Evolutionary conservation across 768 basidiomycete species (phyloP).

Genomic region (Scleroderma citrinum): DNA sequence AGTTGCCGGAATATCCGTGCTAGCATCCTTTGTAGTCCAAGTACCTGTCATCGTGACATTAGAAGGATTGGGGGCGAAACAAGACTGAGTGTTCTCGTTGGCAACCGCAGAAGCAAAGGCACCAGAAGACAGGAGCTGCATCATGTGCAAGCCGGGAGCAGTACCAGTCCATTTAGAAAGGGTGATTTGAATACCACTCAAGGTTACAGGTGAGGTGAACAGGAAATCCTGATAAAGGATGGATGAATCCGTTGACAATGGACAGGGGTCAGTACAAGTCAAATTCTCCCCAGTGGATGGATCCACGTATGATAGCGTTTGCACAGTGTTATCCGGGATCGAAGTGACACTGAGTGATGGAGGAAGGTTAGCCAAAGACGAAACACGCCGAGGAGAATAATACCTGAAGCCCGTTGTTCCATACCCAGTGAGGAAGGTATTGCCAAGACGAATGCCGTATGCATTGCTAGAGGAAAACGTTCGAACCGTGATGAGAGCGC

Average conservation of each 20-base stretch:
- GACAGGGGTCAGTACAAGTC: slow-evolving; percentile 76
- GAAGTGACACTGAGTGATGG: slow-evolving; percentile 59
- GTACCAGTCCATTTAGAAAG: slow-evolving; percentile 70
- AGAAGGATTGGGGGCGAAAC: slow-evolving; percentile 74
- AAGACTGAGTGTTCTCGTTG: slow-evolving; percentile 57
- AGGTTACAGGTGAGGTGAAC: slow-evolving; percentile 53
- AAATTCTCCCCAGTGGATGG: slow-evolving; percentile 65
- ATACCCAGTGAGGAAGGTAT: slow-evolving; percentile 76
- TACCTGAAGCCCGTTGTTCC: slow-evolving; percentile 90
- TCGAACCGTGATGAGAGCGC: slow-evolving; percentile 70
- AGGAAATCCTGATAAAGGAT: slow-evolving; percentile 92
- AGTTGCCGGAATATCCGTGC: slow-evolving; percentile 78
- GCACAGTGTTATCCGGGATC: slow-evolving; percentile 83
- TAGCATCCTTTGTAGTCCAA: slow-evolving; percentile 61
- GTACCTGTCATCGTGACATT: slow-evolving; percentile 58
- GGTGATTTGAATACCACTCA: slow-evolving; percentile 88
- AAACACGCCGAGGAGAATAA: slow-evolving; percentile 2
- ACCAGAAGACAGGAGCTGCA: slow-evolving; percentile 91
- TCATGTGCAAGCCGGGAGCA: slow-evolving; percentile 77
- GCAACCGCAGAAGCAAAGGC: slow-evolving; percentile 77
- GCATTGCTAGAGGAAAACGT: slow-evolving; percentile 70
- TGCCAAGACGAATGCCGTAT: slow-evolving; percentile 82
- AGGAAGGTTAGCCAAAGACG: slow-evolving; percentile 9
- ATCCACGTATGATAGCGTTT: slow-evolving; percentile 72
- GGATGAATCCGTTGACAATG: slow-evolving; percentile 68